Evolutionary conservation across 2,329 filamentous ascomycete genomes (phyloP).

Genomic region (Fusarium vanettenii): DNA sequence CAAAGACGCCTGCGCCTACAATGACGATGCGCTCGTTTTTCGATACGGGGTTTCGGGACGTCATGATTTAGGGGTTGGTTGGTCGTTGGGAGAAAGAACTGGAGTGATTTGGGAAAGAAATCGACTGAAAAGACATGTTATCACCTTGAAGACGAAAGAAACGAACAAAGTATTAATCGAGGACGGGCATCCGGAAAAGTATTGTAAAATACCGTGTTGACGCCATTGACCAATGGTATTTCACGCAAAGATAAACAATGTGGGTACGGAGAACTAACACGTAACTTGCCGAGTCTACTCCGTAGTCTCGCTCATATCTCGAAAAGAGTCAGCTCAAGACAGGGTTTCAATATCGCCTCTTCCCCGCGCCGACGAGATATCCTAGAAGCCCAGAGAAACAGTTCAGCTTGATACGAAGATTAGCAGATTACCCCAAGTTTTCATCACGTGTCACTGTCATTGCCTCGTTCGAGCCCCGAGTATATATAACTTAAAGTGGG

Average conservation of each 20-base stretch:
- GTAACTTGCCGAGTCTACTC: not conserved
- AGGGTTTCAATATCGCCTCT: not conserved
- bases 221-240: slow-evolving; percentile 29
- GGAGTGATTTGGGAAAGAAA: not conserved
- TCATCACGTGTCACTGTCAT: not conserved
- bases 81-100: not conserved
- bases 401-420: not conserved
- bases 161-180: slow-evolving; percentile 8
- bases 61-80: slow-evolving; percentile 16
- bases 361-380: not conserved
- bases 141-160: not conserved
- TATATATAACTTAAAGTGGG: slow-evolving; percentile 9
- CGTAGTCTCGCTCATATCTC: not conserved
- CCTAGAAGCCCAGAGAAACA: not conserved
- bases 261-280: slow-evolving; percentile 23
- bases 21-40: slow-evolving; percentile 48
- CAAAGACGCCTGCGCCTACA: slow-evolving; percentile 62
- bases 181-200: slow-evolving; percentile 5
- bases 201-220: slow-evolving; percentile 15
- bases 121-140: not conserved
- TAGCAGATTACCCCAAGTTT: not conserved
- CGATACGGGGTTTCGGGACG: slow-evolving; percentile 24
- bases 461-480: not conserved
- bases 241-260: slow-evolving; percentile 1
- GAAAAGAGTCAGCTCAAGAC: not conserved